phyloP scores from a whole-genome alignment of 768 basidiomycete genomes.

The Leucosporidium creatinivorum region DNA sequence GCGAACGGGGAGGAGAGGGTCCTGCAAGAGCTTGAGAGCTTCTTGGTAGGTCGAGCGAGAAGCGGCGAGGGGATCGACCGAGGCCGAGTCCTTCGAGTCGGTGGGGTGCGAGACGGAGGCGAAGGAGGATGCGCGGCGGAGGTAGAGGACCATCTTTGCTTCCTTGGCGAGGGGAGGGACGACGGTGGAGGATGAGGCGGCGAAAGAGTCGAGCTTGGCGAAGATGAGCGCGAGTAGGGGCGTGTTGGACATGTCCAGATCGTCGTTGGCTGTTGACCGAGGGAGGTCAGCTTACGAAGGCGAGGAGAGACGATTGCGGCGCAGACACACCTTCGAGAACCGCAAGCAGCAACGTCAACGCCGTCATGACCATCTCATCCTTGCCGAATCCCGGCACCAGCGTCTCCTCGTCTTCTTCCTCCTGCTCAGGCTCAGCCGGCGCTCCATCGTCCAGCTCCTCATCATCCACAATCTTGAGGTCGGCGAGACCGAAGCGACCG shows the following conservation, averaged over 20 bases:
- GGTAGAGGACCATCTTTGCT: conserved; percentile 74
- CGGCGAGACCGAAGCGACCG: conserved; percentile 7
- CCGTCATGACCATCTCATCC: conserved; percentile 63
- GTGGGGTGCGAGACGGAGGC: conserved; percentile 40
- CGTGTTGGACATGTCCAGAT: conserved; percentile 43
- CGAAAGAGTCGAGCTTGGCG: conserved; percentile 54
- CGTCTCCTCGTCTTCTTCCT: conserved; percentile 44
- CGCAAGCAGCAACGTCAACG: conserved; percentile 71
- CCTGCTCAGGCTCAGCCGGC: conserved; percentile 5
- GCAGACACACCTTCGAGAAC: conserved; percentile 66
- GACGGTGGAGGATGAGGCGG: conserved; percentile 48
- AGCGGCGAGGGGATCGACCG: conserved; percentile 36
- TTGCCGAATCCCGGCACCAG: conserved; percentile 54
- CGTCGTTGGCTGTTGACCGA: conserved; percentile 34
- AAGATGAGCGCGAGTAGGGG: conserved; percentile 68
- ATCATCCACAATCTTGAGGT: conserved; percentile 28
- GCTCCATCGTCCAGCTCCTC: not conserved
- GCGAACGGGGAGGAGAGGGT: conserved; percentile 84
- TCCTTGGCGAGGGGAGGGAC: conserved; percentile 62
- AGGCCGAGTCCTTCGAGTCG: conserved; percentile 31
- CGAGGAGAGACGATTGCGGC: no score
- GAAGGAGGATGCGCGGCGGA: conserved; percentile 57
- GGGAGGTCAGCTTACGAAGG: not conserved
- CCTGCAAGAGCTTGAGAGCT: conserved; percentile 77
- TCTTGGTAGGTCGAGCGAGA: conserved; percentile 70